Percentiles rank a stretch among this genome's conserved stretches.
Conservation (phyloP, 2,329 filamentous ascomycete genomes). For the Penicillium aurantiogriseum region DNA sequence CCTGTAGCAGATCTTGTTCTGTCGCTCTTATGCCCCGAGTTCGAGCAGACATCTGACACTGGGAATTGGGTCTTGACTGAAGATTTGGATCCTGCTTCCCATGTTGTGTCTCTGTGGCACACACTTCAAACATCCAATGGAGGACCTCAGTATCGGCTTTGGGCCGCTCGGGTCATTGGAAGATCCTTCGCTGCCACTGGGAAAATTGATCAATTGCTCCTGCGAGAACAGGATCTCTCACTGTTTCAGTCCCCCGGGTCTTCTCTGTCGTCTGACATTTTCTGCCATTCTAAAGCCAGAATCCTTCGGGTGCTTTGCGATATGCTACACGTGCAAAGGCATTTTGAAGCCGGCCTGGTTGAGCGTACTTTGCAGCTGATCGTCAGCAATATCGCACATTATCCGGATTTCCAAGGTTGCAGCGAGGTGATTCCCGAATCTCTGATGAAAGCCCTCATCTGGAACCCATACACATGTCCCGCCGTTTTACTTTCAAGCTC, state of each 20-base stretch:
- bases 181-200: slow-evolving; percentile 78
- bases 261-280: slow-evolving; percentile 12
- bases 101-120: slow-evolving; percentile 70
- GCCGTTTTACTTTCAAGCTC: slow-evolving; percentile 21
- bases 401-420: slow-evolving; percentile 35
- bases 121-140: slow-evolving; percentile 66
- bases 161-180: slow-evolving; percentile 83
- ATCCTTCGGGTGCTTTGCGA: slow-evolving; percentile 63
- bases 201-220: slow-evolving; percentile 51
- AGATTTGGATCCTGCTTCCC: slow-evolving; percentile 62
- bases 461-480: slow-evolving; percentile 44
- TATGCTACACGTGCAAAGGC: slow-evolving; percentile 59
- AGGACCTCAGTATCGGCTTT: slow-evolving; percentile 70
- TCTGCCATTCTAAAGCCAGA: slow-evolving; percentile 57
- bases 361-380: slow-evolving; percentile 48
- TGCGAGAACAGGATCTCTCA: slow-evolving; percentile 42
- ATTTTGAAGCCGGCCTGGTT: slow-evolving; percentile 43
- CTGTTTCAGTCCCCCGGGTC: slow-evolving; percentile 21
- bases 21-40: slow-evolving; percentile 66
- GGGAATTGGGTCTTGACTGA: slow-evolving; percentile 66
- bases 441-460: slow-evolving; percentile 43
- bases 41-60: slow-evolving; percentile 59
- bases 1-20: slow-evolving; percentile 50
- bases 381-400: slow-evolving; percentile 34
- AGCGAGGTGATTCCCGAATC: slow-evolving; percentile 36